Evolutionary conservation across 306 rosid species (phyloP).

Genomic region (Cucurbita argyrosperma): DNA sequence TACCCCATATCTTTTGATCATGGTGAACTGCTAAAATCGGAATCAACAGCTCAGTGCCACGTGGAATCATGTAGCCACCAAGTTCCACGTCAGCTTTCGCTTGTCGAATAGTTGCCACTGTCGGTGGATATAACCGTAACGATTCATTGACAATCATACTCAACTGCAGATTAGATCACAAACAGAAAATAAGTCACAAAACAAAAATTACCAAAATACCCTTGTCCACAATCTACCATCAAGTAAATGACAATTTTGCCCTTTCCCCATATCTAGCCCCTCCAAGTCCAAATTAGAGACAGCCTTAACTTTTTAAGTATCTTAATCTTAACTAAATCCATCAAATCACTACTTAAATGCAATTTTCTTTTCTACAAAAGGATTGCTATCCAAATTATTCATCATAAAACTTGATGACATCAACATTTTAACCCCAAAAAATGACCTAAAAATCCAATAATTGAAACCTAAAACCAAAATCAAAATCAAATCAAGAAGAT

Average conservation of each 20-base stretch:
- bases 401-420: background rate
- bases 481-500: background rate
- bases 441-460: background rate
- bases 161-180: conserved; percentile 39
- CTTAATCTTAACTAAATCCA: background rate
- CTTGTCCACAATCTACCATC: background rate
- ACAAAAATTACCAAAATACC: background rate
- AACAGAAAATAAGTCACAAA: background rate
- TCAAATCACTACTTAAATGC: background rate
- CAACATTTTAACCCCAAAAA: background rate
- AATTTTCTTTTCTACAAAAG: background rate
- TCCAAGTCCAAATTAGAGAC: background rate
- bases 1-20: conserved; percentile 70
- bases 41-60: conserved; percentile 68
- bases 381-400: background rate
- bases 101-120: conserved; percentile 66
- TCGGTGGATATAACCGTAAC: conserved; percentile 67
- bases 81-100: conserved; percentile 59
- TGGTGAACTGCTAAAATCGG: conserved; percentile 96
- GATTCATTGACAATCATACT: conserved; percentile 74
- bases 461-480: background rate
- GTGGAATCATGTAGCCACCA: conserved; percentile 57
- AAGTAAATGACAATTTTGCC: background rate
- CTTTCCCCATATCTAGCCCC: background rate
- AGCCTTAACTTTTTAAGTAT: no score